Evolutionary conservation across 2,329 filamentous ascomycete species (phyloP).

Genomic region (Sporothrix variecibatus): DNA sequence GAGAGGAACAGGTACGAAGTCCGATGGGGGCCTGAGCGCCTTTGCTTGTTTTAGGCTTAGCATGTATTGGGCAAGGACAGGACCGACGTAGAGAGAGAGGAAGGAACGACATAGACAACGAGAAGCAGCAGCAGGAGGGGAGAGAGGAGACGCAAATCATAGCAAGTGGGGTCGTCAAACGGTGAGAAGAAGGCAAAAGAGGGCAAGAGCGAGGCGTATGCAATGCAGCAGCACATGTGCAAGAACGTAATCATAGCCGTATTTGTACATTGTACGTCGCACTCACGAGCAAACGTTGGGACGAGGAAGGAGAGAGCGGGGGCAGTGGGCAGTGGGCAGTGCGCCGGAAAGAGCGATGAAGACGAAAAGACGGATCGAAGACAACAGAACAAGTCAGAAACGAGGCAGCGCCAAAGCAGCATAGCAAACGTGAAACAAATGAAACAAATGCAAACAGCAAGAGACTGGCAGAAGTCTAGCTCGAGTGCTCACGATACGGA

Average conservation of each 20-base stretch:
- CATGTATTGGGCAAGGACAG: background rate
- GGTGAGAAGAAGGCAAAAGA: constrained; percentile 14
- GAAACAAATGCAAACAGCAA: constrained; percentile 10
- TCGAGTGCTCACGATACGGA: background rate
- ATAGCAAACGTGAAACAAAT: background rate
- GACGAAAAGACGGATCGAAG: background rate
- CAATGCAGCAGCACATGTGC: background rate
- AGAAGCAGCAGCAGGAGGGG: no score
- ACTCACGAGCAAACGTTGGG: constrained; percentile 13
- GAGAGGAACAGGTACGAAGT: background rate
- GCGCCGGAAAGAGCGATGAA: constrained; percentile 8
- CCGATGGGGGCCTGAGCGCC: constrained; percentile 14
- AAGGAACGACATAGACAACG: no score
- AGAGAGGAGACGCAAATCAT: background rate
- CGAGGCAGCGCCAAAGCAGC: background rate
- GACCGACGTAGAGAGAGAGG: background rate
- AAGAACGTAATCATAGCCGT: constrained; percentile 2
- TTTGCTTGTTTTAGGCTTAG: constrained; percentile 20
- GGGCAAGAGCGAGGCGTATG: background rate
- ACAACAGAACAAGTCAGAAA: background rate
- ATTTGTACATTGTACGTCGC: background rate
- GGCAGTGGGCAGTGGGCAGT: background rate
- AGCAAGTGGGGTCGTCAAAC: constrained; percentile 24
- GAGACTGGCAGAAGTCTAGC: background rate
- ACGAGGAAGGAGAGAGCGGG: background rate